Evolutionary conservation across 108 stramenopile species (phyloP).

Genomic region (Nitzschia sp.): DNA sequence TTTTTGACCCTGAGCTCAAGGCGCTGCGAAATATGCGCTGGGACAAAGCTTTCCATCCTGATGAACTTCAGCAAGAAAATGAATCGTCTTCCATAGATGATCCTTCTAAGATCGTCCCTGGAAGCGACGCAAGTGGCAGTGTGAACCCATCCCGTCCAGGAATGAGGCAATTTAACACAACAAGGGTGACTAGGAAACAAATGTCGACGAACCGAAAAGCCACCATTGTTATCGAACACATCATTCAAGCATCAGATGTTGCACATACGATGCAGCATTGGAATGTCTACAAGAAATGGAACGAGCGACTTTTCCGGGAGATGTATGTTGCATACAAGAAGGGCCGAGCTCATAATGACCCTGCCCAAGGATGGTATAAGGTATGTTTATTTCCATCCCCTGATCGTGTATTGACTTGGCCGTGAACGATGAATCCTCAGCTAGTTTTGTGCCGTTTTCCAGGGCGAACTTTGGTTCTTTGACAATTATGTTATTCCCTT

Average conservation of each 20-base stretch:
- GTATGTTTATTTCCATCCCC: too few species aligned
- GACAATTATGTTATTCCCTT: conserved; percentile 46
- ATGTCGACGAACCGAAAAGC: conserved; percentile 23
- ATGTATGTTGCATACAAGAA: conserved; percentile 29
- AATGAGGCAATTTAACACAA: too few species aligned
- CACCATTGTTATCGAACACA: conserved; percentile 51
- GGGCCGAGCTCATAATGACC: conserved; percentile 34
- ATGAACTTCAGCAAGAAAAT: neutral
- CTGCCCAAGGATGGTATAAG: conserved; percentile 39
- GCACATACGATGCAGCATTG: conserved; percentile 35
- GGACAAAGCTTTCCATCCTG: conserved; percentile 11
- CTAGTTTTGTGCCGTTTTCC: neutral
- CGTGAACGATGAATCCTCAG: too few species aligned
- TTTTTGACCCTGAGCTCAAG: conserved; percentile 16
- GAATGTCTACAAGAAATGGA: neutral
- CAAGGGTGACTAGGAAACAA: too few species aligned
- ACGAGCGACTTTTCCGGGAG: conserved; percentile 35
- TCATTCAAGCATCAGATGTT: conserved; percentile 54
- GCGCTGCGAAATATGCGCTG: conserved; percentile 10
- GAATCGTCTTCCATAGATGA: neutral
- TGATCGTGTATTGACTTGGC: too few species aligned
- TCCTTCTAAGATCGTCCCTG: neutral
- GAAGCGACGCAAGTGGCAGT: too few species aligned
- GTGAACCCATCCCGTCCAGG: too few species aligned
- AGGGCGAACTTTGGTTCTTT: conserved; percentile 46